A percentile compares a stretch with the other conserved stretches of the same genome.
Evolutionary conservation across 345 rosid genomes (phyloP).

Genomic region (Aquilaria yunnanensis): DNA sequence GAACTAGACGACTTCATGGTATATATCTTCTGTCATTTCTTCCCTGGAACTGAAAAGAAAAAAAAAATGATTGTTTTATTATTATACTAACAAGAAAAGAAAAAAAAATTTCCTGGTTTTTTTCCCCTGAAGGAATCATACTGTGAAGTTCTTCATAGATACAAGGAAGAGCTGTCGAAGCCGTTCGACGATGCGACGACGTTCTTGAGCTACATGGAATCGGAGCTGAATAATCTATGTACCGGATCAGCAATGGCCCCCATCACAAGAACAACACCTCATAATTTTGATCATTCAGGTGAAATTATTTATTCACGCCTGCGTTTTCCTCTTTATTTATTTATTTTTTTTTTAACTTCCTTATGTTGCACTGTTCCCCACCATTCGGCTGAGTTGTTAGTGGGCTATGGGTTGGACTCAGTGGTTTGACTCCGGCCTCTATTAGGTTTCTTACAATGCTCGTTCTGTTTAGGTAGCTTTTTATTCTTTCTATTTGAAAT

Average conservation of each 20-base stretch:
- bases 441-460: no score
- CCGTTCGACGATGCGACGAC: conserved; percentile 52
- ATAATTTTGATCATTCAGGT: no score
- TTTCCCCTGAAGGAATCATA: conserved; percentile 42
- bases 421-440: no score
- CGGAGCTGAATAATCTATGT: conserved; percentile 51
- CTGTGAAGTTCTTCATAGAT: conserved; percentile 47
- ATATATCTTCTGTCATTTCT: background rate
- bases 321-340: conserved; percentile 6
- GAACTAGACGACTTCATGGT: conserved; percentile 74
- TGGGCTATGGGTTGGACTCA: no score
- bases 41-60: no score
- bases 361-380: no score
- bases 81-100: conserved; percentile 12
- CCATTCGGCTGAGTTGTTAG: no score
- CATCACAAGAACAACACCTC: no score
- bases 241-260: conserved; percentile 22
- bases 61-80: background rate
- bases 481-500: no score
- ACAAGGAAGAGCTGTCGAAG: conserved; percentile 57
- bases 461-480: no score
- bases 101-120: background rate
- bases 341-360: background rate
- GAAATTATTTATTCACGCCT: no score
- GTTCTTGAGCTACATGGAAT: conserved; percentile 54